These are phyloP conservation scores for Hamigera avellanea DNA, from an alignment of 495 filamentous ascomycete species.

Conservation along the genomic window DNA sequence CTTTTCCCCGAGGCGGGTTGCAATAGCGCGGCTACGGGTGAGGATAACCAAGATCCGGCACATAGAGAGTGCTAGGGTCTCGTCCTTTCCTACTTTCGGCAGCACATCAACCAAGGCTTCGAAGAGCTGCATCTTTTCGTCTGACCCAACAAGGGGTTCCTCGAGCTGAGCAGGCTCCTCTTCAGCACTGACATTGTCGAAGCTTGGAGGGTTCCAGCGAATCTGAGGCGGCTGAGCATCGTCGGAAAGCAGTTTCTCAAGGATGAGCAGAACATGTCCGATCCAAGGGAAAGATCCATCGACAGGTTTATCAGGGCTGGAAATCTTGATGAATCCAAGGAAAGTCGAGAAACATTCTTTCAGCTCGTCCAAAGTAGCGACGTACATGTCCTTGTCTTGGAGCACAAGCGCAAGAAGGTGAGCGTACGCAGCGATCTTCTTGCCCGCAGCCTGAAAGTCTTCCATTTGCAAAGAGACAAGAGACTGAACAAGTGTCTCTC, in stretches of 20 bases:
- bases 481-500: slow-evolving; percentile 71
- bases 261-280: slow-evolving; percentile 74
- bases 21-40: slow-evolving; percentile 65
- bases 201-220: slow-evolving; percentile 55
- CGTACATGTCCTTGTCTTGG: slow-evolving; percentile 71
- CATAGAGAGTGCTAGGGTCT: slow-evolving; percentile 71
- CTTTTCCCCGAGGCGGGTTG: slow-evolving; percentile 69
- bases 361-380: slow-evolving; percentile 59
- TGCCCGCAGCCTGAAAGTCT: slow-evolving; percentile 54
- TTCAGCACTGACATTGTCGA: slow-evolving; percentile 32
- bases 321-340: slow-evolving; percentile 67
- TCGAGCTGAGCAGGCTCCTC: slow-evolving; percentile 41
- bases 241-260: slow-evolving; percentile 81
- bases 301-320: slow-evolving; percentile 40
- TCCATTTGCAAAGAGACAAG: slow-evolving; percentile 73
- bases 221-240: slow-evolving; percentile 71
- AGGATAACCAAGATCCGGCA: slow-evolving; percentile 82
- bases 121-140: slow-evolving; percentile 59
- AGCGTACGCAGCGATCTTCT: slow-evolving; percentile 86
- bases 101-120: slow-evolving; percentile 68
- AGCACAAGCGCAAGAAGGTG: slow-evolving; percentile 85
- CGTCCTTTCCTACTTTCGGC: slow-evolving; percentile 77
- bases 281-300: slow-evolving; percentile 86
- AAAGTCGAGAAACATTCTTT: slow-evolving; percentile 68
- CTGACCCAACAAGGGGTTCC: slow-evolving; percentile 52